Evolutionary conservation across 73 alveolate genomes (phyloP), one percentile per base, ranked within the genome.

Genomic region (Paraurostyla sp.): DNA sequence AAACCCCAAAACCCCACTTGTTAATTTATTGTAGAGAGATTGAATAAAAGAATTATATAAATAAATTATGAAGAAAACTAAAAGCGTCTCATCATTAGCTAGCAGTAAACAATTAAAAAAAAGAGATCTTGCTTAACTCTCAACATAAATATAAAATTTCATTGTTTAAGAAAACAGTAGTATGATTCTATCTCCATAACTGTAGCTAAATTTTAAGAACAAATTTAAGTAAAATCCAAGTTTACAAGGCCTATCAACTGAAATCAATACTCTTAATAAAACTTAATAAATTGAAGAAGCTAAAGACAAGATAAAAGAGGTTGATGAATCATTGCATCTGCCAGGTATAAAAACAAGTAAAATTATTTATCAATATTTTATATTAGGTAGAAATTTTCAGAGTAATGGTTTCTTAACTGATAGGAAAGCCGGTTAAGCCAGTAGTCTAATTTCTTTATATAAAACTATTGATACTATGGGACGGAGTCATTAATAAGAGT

Each of bases 381-480:
- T 62, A 11, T 62, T 22, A 7, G 16, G 29, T 15, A 13, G 9
- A 6, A 4, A 62, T 62, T 30, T 30, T n/a, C 20, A n/a, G 32
- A 73, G 86, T 73, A 2, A 22, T 29, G 71, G 71, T 2, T 49
- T 45, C 46, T 7, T 73, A 13, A 43, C 71, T 3, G 71, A 73
- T 6, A 16, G 65, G 20, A 43, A 56, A 23, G 18, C 15, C 7
- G 40, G 56, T 13, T 33, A 45, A 40, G 29, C 0, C 29, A 40
- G 23, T 48, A 73, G 20, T 15, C 7, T 0, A 73, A 71, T 45
- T 18, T 49, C 86, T 15, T 49, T 6, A 27, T 73, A 73, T 46
- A 73, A 73, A 73, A 73, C 86, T 25, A 50, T 73, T 23, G 86
- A 73, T 48, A 48, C 71, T 22, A n/a, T n/a, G n/a, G n/a, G n/a